phyloP scores from a whole-genome alignment of 2,329 filamentous ascomycete species.

The Clarireedia sp. region DNA sequence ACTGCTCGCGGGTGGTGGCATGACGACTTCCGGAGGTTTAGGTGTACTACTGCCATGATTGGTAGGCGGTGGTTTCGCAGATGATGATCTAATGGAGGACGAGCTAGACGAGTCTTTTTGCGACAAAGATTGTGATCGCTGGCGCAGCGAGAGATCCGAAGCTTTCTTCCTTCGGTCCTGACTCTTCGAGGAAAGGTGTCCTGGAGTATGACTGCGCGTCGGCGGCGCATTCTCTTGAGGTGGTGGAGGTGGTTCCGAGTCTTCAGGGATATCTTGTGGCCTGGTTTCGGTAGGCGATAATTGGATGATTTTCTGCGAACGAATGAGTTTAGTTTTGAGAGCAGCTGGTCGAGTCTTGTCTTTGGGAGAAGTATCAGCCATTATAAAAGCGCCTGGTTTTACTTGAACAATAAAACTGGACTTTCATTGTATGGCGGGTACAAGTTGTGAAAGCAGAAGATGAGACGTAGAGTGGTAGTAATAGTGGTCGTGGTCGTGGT shows the following conservation, averaged over 20 bases:
- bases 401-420: conserved; percentile 13
- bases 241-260: conserved; percentile 32
- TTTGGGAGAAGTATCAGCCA: conserved; percentile 26
- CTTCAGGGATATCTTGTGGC: conserved; percentile 31
- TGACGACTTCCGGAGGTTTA: conserved; percentile 14
- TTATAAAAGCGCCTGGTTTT: conserved; percentile 23
- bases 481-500: not conserved
- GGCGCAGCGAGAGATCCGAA: conserved; percentile 25
- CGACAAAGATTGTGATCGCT: conserved; percentile 29
- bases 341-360: conserved; percentile 29
- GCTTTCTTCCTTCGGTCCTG: conserved; percentile 29
- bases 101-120: conserved; percentile 24
- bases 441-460: not conserved
- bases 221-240: conserved; percentile 25
- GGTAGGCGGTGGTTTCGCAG: conserved; percentile 17
- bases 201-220: conserved; percentile 53
- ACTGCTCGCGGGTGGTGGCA: conserved; percentile 15
- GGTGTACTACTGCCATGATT: conserved; percentile 14
- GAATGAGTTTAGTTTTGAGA: conserved; percentile 39
- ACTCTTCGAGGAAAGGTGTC: conserved; percentile 52
- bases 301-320: conserved; percentile 45
- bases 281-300: conserved; percentile 31
- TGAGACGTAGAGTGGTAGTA: not conserved
- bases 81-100: conserved; percentile 16
- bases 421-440: conserved; percentile 6